A percentile compares a stretch with the other conserved stretches of the same genome.
phyloP scores from a whole-genome alignment of 257 asterid genomes.

The Solanum lycopersicoides region DNA sequence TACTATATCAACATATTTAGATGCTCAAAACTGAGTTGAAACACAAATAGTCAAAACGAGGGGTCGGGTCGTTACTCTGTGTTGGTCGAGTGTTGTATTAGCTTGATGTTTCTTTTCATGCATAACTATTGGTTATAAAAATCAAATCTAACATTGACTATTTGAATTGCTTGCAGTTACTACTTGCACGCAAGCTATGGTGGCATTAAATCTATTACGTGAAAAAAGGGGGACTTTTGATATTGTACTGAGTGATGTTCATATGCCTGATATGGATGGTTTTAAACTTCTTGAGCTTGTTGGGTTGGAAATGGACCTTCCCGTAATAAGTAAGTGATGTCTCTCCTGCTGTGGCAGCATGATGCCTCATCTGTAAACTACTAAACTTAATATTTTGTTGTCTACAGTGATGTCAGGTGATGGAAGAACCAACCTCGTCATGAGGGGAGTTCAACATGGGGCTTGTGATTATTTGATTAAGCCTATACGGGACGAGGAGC shows the following conservation, averaged over 20 bases:
- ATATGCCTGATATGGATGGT: constrained; percentile 99
- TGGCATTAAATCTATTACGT: constrained; percentile 59
- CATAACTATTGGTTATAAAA: background rate
- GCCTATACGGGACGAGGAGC: constrained; percentile 76
- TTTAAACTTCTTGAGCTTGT: constrained; percentile 84
- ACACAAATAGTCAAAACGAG: background rate
- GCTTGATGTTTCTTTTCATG: background rate
- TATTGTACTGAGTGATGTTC: constrained; percentile 81
- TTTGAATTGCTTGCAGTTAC: constrained; percentile 50
- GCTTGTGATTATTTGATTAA: constrained; percentile 91
- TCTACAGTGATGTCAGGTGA: constrained; percentile 86
- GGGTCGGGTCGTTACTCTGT: background rate
- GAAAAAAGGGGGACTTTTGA: constrained; percentile 73
- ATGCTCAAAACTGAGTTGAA: background rate
- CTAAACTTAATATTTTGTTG: background rate
- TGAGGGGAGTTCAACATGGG: constrained; percentile 85
- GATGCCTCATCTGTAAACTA: background rate
- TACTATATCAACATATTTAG: background rate
- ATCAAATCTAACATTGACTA: background rate
- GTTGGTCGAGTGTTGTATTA: background rate
- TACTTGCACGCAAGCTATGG: constrained; percentile 58
- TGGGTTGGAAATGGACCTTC: constrained; percentile 94
- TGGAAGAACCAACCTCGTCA: constrained; percentile 64
- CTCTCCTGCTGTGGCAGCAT: background rate
- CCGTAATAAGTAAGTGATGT: constrained; percentile 73